Evolutionary conservation across 129 eudicot genomes (phyloP).

Genomic region (Saposhnikovia divaricata): DNA sequence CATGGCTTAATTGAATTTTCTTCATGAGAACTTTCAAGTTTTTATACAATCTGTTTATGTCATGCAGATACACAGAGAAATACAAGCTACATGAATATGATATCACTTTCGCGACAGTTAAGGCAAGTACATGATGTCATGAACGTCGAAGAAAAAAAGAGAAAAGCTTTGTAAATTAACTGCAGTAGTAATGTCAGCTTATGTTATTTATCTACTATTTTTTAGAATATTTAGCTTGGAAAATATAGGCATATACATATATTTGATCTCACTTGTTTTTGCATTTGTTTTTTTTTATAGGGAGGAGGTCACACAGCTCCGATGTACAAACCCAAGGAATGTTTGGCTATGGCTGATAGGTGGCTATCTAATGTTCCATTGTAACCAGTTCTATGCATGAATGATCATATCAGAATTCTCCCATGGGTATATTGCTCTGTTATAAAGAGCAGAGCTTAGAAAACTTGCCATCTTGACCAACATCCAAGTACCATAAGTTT

Average conservation of each 20-base stretch:
- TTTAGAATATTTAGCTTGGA: too few relatives aligned
- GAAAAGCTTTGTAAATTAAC: neutral
- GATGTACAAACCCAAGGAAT: constrained; percentile 5
- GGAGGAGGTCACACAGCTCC: constrained; percentile 19
- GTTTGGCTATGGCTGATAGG: constrained; percentile 3
- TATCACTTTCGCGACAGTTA: constrained; percentile 13
- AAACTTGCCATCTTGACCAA: neutral
- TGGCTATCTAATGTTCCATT: constrained; percentile 4
- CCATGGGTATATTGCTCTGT: neutral
- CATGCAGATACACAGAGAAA: constrained; percentile 8
- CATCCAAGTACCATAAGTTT: neutral
- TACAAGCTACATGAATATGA: constrained; percentile 5
- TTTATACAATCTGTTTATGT: neutral
- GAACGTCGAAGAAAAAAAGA: neutral
- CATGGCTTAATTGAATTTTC: neutral
- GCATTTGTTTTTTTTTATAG: neutral
- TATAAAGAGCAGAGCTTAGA: neutral
- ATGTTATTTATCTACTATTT: neutral
- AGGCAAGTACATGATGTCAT: neutral
- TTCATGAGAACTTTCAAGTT: neutral
- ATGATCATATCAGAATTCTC: neutral
- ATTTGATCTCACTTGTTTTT: neutral
- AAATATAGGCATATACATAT: neutral
- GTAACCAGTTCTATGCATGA: neutral
- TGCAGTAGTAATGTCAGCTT: neutral